phyloP scores from a whole-genome alignment of 768 basidiomycete species.

The Termitomyces sp. region DNA sequence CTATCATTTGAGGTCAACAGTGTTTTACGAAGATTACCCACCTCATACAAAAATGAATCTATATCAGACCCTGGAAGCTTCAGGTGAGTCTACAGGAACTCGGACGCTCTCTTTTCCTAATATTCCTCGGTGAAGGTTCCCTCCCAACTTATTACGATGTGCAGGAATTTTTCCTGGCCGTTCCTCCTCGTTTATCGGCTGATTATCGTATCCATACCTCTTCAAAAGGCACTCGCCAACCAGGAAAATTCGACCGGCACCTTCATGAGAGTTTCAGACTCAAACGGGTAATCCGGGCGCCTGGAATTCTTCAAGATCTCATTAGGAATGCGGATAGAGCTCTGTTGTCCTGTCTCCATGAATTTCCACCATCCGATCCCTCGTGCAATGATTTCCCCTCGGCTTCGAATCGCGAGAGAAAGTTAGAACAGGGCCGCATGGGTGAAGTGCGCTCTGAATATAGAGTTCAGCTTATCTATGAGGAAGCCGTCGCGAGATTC shows the following conservation, averaged over 20 bases:
- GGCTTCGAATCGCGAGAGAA: not conserved
- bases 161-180: not conserved
- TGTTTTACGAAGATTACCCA: not conserved
- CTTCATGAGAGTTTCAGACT: not conserved
- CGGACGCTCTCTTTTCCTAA: not conserved
- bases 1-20: not conserved
- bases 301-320: not conserved
- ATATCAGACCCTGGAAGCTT: not conserved
- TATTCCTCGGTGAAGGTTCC: not conserved
- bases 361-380: not conserved
- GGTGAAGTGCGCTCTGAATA: not conserved
- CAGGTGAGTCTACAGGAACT: not conserved
- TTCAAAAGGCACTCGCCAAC: not conserved
- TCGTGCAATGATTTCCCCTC: not conserved
- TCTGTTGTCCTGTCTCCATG: not conserved
- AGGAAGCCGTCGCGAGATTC: not conserved
- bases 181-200: not conserved
- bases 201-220: not conserved
- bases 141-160: not conserved
- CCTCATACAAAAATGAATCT: not conserved
- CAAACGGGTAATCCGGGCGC: not conserved
- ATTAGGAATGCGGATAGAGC: not conserved
- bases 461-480: not conserved
- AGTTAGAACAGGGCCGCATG: not conserved
- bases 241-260: not conserved